Base-by-base conservation (phyloP, 2,329 filamentous ascomycete species). In the Ploettnerulaceae sp. region DNA sequence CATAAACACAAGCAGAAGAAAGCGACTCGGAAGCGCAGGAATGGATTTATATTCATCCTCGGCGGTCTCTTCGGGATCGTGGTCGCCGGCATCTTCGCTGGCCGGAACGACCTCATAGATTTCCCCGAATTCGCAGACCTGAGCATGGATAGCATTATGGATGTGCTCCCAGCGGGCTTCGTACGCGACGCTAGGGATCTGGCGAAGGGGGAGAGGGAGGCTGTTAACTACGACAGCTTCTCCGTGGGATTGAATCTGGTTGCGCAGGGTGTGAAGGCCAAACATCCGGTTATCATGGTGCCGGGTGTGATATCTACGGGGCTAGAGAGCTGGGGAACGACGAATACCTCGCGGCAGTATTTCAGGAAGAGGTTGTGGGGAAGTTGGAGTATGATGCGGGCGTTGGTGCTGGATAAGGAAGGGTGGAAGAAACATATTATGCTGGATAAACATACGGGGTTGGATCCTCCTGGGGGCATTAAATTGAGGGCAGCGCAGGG, bases 301-400 rank as follows among this genome's bases (percentile, higher is more conserved):
- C 93, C 93, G 0, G 93, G 93, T 4, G 93, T 98, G 49, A 98
- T 98, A 57, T 97, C 93, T 0, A 97, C 93, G 0, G 93, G 93
- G 1, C 76, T 98, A 18, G 93, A 98, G 68, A 95, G 89, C 37
- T 98, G 93, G 93, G 89, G 91, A 3, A 97, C 93, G 0, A 82
- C 86, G 40, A 86, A 90, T 61, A 72, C 75, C 32, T 95, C 90
- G 6, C 79, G 89, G 26, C 86, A 84, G 49, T 98, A 97, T 68
- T 98, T 98, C 67, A 77, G 93, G 53, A 95, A 94, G 69, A 76
- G 93, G 44, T 70, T 98, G 39, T 98, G 93, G 93, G 93, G 93
- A 4, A 95, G 89, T 57, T 98, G 94, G 93, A 95, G 81, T 54
- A 98, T 98, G 93, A 96, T 98, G 89, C 79, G 85, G 39, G 91